Evolutionary conservation across 2,329 filamentous ascomycete species (phyloP).

Genomic region (Sarocladium kiliense): DNA sequence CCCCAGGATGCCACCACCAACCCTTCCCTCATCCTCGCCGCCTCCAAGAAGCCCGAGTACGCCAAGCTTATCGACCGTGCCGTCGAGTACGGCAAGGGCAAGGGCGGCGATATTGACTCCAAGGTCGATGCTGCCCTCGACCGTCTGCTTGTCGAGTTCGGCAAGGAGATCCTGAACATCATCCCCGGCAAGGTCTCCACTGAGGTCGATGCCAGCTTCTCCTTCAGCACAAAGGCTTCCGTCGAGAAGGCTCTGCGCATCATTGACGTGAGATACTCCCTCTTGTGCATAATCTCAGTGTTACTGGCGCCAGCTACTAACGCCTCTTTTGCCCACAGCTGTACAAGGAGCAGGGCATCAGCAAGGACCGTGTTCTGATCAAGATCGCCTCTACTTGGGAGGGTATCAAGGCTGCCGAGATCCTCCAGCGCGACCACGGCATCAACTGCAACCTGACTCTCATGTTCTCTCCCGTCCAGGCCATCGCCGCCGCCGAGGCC

Average conservation of each 20-base stretch:
- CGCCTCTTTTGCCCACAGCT: slow-evolving; percentile 51
- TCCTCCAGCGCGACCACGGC: slow-evolving; percentile 90
- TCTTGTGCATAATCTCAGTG: too few species aligned
- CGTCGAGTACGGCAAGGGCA: slow-evolving; percentile 77
- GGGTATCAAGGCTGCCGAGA: slow-evolving; percentile 97
- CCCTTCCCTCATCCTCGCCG: slow-evolving; percentile 95
- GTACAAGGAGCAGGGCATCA: slow-evolving; percentile 86
- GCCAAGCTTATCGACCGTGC: slow-evolving; percentile 84
- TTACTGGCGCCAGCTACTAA: too few species aligned
- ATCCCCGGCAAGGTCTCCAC: slow-evolving; percentile 98
- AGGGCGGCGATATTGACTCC: slow-evolving; percentile 63
- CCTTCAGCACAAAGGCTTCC: slow-evolving; percentile 88
- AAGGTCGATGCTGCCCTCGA: slow-evolving; percentile 90
- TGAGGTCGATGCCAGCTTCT: slow-evolving; percentile 94
- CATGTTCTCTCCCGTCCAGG: slow-evolving; percentile 95
- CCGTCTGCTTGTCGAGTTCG: slow-evolving; percentile 94
- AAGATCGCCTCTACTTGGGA: slow-evolving; percentile 99
- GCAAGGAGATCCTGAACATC: slow-evolving; percentile 94
- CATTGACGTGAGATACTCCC: slow-evolving; percentile 67
- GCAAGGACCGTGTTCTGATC: slow-evolving; percentile 93
- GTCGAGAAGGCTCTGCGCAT: slow-evolving; percentile 96
- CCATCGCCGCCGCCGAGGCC: slow-evolving; percentile 93
- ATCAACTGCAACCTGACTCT: slow-evolving; percentile 99
- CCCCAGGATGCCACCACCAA: slow-evolving; percentile 99
- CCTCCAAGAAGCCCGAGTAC: slow-evolving; percentile 97